Evolutionary conservation across 176 grass and related monocot genomes (phyloP).

Genomic region (Musa acuminata): DNA sequence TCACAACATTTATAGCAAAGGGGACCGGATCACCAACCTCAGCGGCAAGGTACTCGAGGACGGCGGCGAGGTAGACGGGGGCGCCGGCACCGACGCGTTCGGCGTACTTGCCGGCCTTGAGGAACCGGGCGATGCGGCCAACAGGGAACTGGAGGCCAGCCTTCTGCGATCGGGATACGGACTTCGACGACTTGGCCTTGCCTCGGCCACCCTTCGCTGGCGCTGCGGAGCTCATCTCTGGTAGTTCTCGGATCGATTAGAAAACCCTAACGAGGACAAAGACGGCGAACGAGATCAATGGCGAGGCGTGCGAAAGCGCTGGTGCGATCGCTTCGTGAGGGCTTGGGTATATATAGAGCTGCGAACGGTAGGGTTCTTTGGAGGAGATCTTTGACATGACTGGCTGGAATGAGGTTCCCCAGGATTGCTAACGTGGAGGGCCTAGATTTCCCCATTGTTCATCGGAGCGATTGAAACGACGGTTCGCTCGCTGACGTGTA

Average conservation of each 20-base stretch:
- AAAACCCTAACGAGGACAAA: background rate
- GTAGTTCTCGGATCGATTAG: background rate
- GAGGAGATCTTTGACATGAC: background rate
- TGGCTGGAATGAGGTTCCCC: background rate
- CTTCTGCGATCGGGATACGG: conserved; percentile 23
- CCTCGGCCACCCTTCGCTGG: conserved; percentile 20
- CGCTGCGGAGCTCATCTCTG: conserved; percentile 9
- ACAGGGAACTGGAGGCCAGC: conserved; percentile 48
- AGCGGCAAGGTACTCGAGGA: conserved; percentile 38
- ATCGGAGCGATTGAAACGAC: too few relatives aligned
- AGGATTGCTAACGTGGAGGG: background rate
- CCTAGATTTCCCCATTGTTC: background rate
- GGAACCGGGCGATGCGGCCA: conserved; percentile 37
- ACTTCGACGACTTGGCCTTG: conserved; percentile 20
- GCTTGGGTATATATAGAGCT: background rate
- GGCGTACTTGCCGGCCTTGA: conserved; percentile 37
- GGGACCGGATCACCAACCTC: background rate
- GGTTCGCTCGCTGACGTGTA: too few relatives aligned
- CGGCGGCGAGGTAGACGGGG: conserved; percentile 30
- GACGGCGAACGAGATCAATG: background rate
- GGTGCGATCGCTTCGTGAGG: background rate
- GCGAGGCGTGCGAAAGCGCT: background rate
- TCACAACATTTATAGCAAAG: background rate
- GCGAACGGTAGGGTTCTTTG: background rate
- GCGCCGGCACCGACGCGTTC: conserved; percentile 30